Percentiles rank a stretch among this genome's conserved stretches.
These are phyloP conservation scores for Sclerotiophoma versabilis DNA, from an alignment of 2,329 filamentous ascomycete genomes.

Conservation along the genomic window DNA sequence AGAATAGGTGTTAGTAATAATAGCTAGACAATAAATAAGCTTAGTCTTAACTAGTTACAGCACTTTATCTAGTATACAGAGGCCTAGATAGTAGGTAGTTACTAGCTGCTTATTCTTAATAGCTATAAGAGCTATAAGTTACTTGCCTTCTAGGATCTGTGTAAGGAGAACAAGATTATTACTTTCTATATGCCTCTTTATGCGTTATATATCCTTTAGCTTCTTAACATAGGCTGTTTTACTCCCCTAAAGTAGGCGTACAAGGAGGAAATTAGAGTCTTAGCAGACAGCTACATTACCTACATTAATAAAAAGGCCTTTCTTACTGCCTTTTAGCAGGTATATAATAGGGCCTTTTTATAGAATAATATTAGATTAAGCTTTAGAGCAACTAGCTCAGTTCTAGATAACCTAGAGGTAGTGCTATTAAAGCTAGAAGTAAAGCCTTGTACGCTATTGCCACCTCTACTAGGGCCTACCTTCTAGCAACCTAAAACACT, in stretches of 20 bases:
- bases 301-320: conserved; percentile 13
- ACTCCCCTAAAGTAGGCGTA: conserved; percentile 43
- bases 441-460: conserved; percentile 21
- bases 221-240: not conserved
- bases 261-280: conserved; percentile 19
- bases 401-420: conserved; percentile 40
- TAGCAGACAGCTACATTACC: not conserved
- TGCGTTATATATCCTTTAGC: not conserved
- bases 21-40: conserved; percentile 45
- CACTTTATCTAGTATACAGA: conserved; percentile 47
- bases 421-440: too few species aligned
- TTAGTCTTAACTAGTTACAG: conserved; percentile 45
- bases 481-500: conserved; percentile 17
- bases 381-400: conserved; percentile 44
- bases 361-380: conserved; percentile 33
- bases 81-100: conserved; percentile 16
- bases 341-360: conserved; percentile 10
- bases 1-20: conserved; percentile 40
- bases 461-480: conserved; percentile 1
- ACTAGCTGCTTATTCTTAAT: conserved; percentile 10
- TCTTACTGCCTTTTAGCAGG: not conserved
- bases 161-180: conserved; percentile 1
- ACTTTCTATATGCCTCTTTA: conserved; percentile 1
- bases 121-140: conserved; percentile 14
- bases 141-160: conserved; percentile 25